Conservation (phyloP, 805 yeast species). For the Saturnispora ahearnii region DNA sequence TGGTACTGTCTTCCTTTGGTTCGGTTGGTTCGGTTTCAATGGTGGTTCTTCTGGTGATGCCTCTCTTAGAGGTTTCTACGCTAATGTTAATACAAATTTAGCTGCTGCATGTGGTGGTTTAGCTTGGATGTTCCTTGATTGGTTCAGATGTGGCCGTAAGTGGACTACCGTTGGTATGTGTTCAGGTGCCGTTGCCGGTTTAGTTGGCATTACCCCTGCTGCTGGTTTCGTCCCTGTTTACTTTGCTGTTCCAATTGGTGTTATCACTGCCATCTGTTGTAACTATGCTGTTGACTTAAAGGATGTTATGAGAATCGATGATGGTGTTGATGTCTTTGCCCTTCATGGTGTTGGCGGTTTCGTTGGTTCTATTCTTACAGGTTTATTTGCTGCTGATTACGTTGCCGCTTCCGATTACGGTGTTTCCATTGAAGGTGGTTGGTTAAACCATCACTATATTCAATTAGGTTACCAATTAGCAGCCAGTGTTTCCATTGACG, state of each 20-base stretch:
- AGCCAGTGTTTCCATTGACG: slow-evolving; percentile 57
- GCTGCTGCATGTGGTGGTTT: slow-evolving; percentile 93
- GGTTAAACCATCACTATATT: slow-evolving; percentile 73
- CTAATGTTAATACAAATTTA: slow-evolving; percentile 83
- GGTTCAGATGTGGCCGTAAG: slow-evolving; percentile 73
- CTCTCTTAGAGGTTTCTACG: slow-evolving; percentile 88
- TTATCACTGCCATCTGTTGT: slow-evolving; percentile 65
- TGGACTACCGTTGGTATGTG: slow-evolving; percentile 94
- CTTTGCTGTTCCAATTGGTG: slow-evolving; percentile 79
- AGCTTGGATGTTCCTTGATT: slow-evolving; percentile 90
- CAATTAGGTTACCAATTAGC: slow-evolving; percentile 89
- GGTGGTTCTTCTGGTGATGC: slow-evolving; percentile 97
- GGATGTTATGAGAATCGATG: slow-evolving; percentile 66
- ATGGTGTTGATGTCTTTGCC: slow-evolving; percentile 91
- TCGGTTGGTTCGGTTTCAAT: slow-evolving; percentile 99
- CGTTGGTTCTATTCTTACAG: slow-evolving; percentile 76
- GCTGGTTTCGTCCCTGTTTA: slow-evolving; percentile 95
- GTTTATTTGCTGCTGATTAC: slow-evolving; percentile 87
- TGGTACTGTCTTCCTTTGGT: slow-evolving; percentile 93
- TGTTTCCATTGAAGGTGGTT: slow-evolving; percentile 65
- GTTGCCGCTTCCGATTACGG: slow-evolving; percentile 75
- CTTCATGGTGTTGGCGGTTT: slow-evolving; percentile 93
- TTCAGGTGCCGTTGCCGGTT: slow-evolving; percentile 88
- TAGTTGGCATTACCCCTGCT: slow-evolving; percentile 93
- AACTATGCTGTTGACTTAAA: slow-evolving; percentile 82